Percentiles rank a stretch among this genome's conserved stretches.
Evolutionary conservation across 2,329 filamentous ascomycete species (phyloP).

Genomic region (Aspergillus sp.): DNA sequence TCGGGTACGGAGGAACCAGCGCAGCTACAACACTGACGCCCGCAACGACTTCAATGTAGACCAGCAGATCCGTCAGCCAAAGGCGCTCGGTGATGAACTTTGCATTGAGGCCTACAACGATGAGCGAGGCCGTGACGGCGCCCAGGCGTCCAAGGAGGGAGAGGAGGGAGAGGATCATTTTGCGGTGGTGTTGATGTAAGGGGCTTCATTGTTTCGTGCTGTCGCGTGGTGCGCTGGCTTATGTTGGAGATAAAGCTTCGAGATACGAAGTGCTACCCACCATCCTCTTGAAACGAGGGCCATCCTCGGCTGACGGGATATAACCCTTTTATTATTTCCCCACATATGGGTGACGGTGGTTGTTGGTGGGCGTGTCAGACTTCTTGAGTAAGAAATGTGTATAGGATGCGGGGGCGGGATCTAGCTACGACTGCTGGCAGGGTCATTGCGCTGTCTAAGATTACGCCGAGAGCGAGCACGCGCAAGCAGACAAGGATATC

Average conservation of each 20-base stretch:
- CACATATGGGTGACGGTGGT: neutral
- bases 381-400: neutral
- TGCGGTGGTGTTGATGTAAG: neutral
- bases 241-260: neutral
- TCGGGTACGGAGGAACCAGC: neutral
- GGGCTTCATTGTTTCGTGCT: neutral
- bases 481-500: neutral
- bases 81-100: slow-evolving; percentile 8
- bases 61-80: slow-evolving; percentile 1
- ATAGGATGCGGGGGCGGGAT: neutral
- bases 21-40: neutral
- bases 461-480: neutral
- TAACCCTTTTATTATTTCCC: neutral
- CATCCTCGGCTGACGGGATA: neutral
- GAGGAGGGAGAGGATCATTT: neutral
- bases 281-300: too few relatives aligned
- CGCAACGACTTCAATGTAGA: slow-evolving; percentile 5
- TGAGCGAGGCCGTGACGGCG: neutral
- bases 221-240: neutral
- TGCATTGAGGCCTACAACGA: slow-evolving; percentile 2
- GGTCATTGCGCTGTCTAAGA: neutral
- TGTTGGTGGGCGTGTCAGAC: neutral
- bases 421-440: too few relatives aligned
- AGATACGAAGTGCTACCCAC: neutral
- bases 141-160: slow-evolving; percentile 3